These are phyloP conservation scores for Hymenochaete sp. DNA, from an alignment of 1,284 basidiomycete species.

Conservation along the genomic window DNA sequence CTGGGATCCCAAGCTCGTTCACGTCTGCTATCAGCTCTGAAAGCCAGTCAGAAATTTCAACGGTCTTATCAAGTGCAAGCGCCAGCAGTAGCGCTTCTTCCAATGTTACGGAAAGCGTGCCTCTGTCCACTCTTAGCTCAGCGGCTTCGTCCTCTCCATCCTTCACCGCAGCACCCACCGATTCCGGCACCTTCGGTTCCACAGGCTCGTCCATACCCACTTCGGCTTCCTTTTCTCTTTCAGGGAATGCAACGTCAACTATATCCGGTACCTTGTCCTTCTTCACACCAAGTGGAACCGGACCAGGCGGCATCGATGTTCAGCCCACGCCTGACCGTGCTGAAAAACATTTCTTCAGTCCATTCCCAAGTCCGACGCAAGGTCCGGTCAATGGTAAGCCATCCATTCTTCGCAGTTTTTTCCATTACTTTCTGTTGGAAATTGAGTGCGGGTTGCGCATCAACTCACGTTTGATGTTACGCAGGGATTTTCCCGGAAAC, in stretches of 20 bases:
- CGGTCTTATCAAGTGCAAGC: neutral
- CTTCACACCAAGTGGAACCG: slow-evolving; percentile 8
- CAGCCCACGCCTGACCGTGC: slow-evolving; percentile 5
- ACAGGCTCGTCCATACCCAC: slow-evolving; percentile 6
- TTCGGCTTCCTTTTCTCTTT: slow-evolving; percentile 5
- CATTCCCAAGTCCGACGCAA: slow-evolving; percentile 5
- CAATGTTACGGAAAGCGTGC: neutral
- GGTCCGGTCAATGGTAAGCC: slow-evolving; percentile 6
- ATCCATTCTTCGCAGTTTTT: neutral
- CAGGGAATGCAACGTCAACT: neutral
- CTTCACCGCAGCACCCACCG: neutral
- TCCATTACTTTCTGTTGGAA: neutral
- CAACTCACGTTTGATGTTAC: neutral
- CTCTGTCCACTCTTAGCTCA: neutral
- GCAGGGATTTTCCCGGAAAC: slow-evolving; percentile 32
- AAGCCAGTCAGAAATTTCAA: too few relatives aligned
- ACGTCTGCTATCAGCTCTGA: too few relatives aligned
- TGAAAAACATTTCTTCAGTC: slow-evolving; percentile 2
- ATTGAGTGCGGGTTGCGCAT: neutral
- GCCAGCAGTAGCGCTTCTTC: neutral
- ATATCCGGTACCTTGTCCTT: neutral
- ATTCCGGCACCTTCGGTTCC: slow-evolving; percentile 4
- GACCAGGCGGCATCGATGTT: slow-evolving; percentile 1
- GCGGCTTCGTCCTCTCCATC: neutral
- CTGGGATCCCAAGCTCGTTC: too few relatives aligned